phyloP scores from a whole-genome alignment of 768 basidiomycete genomes.

The Rhodotorula babjevae region DNA sequence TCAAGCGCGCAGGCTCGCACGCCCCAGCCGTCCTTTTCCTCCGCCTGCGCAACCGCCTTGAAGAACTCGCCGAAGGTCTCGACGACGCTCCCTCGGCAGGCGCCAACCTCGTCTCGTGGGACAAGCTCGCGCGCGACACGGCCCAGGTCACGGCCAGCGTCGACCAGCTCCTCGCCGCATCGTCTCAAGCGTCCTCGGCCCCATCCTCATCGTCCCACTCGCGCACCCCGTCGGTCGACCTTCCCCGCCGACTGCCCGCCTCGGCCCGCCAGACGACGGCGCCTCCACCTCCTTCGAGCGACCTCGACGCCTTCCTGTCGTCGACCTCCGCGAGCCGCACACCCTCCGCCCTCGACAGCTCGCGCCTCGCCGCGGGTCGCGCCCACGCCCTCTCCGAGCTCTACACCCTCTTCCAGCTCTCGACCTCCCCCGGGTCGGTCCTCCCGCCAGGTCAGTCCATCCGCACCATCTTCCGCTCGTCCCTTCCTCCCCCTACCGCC shows the following conservation, averaged over 20 bases:
- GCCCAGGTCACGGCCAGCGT: neutral
- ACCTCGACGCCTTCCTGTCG: slow-evolving; percentile 8
- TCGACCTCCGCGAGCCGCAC: neutral
- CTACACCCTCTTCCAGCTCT: slow-evolving; percentile 11
- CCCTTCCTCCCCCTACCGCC: neutral
- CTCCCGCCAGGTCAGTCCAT: slow-evolving; percentile 14
- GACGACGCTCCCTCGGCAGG: neutral
- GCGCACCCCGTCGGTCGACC: neutral
- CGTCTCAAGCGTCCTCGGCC: rapidly evolving
- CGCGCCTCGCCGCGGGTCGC: neutral
- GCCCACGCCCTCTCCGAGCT: slow-evolving; percentile 1
- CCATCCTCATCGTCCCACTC: neutral
- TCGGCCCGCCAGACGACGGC: neutral
- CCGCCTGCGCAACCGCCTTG: neutral
- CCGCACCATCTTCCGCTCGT: slow-evolving; percentile 5
- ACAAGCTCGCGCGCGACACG: neutral
- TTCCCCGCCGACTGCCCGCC: neutral
- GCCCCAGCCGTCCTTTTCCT: neutral
- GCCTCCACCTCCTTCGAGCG: neutral
- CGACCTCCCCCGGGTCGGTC: neutral
- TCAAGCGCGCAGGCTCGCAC: no score
- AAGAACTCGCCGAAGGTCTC: neutral
- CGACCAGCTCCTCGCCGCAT: neutral
- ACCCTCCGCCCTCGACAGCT: neutral
- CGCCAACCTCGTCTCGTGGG: neutral